Evolutionary conservation across 1,284 basidiomycete genomes (phyloP), one percentile per base, ranked within the genome.

Genomic region (Austroboletus rostrupii): DNA sequence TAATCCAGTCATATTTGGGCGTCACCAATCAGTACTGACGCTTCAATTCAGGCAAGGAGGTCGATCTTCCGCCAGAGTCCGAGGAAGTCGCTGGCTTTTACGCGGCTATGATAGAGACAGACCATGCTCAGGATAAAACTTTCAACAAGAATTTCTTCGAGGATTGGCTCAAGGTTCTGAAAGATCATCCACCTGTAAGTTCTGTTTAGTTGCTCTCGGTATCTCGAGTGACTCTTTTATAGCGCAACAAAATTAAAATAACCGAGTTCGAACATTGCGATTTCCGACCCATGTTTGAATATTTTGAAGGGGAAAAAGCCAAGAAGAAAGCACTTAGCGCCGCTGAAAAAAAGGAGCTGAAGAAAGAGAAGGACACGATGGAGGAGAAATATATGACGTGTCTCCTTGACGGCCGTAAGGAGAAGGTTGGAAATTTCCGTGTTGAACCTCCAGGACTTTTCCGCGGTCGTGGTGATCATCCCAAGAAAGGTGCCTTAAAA

Each of bases 41-140:
- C 52, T 51, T 47, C 56, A 50, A 61, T 48, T 55, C 11, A 95
- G 93, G 92, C 57, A 83, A 87, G 66, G 68, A 77, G 6, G 80
- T 98, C 38, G 76, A 86, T 52, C 83, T 99, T 19, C 84, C 92
- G 13, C 84, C 81, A 13, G 90, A 89, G 58, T 79, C 95, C 2
- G 97, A 99, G 70, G 97, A 99, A 70, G 95, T 99, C 37, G 97
- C 97, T 40, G 90, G 91, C 33, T 99, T 99, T 72, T 99, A 96
- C 63, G 97, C 78, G 26, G 91, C 93, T 28, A 83, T 99, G 75
- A 66, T 99, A 47, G 93, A 96, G 69, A 91, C 92, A 3, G 92
- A 96, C 57, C 95, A 99, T 64, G 92, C 90, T 4, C 79, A 90
- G 68, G 95, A 99, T 68, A 76, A 75, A 23, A 85, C 79, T 0